These are phyloP conservation scores for Daldinia childiae DNA, from an alignment of 495 filamentous ascomycete genomes.

Conservation along the genomic window DNA sequence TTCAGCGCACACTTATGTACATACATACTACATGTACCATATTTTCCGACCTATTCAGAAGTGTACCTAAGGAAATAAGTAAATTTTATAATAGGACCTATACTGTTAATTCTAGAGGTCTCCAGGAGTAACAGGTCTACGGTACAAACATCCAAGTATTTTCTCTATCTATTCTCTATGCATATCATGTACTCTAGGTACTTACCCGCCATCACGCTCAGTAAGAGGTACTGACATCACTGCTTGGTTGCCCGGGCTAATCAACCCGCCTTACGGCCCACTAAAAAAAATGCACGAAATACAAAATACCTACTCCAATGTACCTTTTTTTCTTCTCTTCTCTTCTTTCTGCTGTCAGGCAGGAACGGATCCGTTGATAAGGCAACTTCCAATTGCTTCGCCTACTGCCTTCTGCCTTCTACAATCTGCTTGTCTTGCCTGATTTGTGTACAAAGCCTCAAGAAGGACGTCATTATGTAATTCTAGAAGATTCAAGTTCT, in stretches of 20 bases:
- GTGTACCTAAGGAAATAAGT: not conserved
- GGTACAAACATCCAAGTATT: too few species aligned
- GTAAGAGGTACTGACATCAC: slow-evolving; percentile 33
- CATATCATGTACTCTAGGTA: slow-evolving; percentile 3
- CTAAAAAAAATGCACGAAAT: slow-evolving; percentile 14
- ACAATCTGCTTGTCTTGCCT: not conserved
- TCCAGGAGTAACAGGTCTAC: too few species aligned
- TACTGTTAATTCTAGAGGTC: slow-evolving; percentile 3
- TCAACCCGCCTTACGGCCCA: slow-evolving; percentile 27
- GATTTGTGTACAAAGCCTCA: not conserved
- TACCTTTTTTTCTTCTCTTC: slow-evolving; percentile 23
- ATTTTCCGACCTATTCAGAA: not conserved
- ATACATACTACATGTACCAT: not conserved
- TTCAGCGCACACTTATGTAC: not conserved
- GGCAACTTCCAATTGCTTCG: slow-evolving; percentile 25
- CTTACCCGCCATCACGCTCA: slow-evolving; percentile 32
- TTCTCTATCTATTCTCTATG: not conserved
- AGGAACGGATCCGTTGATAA: slow-evolving; percentile 26
- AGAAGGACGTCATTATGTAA: slow-evolving; percentile 3
- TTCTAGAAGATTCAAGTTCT: slow-evolving; percentile 28
- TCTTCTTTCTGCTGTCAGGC: slow-evolving; percentile 13
- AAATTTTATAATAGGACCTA: not conserved
- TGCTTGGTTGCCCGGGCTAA: slow-evolving; percentile 23
- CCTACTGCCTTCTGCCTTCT: not conserved
- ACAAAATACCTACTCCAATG: slow-evolving; percentile 8